A percentile compares a stretch with the other conserved stretches of the same genome.
These are phyloP conservation scores for Cryptococcus jaspeensis DNA, from an alignment of 1,284 basidiomycete species.

Conservation along the genomic window DNA sequence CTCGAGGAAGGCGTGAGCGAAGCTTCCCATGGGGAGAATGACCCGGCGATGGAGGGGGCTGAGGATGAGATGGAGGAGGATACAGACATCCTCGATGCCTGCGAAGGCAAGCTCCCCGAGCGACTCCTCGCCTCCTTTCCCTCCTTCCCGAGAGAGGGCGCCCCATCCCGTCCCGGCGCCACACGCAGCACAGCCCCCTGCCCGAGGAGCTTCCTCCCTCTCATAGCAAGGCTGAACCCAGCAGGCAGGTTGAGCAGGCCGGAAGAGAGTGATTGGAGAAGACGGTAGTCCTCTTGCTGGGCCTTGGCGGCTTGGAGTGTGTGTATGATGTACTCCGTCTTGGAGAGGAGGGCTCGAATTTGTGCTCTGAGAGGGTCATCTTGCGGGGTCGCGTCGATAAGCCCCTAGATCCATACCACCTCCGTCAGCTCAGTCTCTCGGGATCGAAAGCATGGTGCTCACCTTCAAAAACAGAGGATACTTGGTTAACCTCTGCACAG, in stretches of 20 bases:
- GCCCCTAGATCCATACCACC: constrained; percentile 57
- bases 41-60: constrained; percentile 15
- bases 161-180: too few relatives aligned
- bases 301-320: constrained; percentile 77
- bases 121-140: neutral
- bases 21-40: constrained; percentile 31
- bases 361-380: constrained; percentile 66
- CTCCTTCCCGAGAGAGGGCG: too few relatives aligned
- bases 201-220: constrained; percentile 69
- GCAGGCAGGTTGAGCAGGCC: constrained; percentile 63
- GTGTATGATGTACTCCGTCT: constrained; percentile 66
- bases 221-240: constrained; percentile 59
- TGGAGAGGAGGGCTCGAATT: constrained; percentile 65
- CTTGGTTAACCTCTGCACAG: constrained; percentile 67
- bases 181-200: constrained; percentile 65
- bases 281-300: constrained; percentile 76
- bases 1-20: constrained; percentile 19
- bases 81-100: neutral
- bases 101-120: neutral
- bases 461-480: constrained; percentile 76
- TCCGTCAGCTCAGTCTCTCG: neutral
- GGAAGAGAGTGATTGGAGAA: constrained; percentile 62
- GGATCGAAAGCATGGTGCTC: constrained; percentile 7
- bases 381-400: constrained; percentile 67
- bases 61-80: constrained; percentile 9